phyloP scores from a whole-genome alignment of 1,284 basidiomycete species.

The Cutaneotrichosporon sp. region DNA sequence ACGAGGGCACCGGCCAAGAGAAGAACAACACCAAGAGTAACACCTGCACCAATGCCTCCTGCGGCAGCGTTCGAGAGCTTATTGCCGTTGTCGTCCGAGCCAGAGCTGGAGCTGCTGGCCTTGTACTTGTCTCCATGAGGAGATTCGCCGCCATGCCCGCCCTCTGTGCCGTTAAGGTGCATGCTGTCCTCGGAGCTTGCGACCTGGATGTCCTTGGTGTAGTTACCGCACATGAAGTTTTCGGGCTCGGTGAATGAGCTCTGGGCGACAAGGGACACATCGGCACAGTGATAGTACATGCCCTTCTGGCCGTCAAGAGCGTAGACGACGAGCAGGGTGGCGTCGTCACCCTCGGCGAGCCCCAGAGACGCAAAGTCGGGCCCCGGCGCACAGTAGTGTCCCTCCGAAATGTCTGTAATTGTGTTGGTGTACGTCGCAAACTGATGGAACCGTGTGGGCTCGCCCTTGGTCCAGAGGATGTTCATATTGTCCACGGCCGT shows the following conservation, averaged over 20 bases:
- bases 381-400: constrained; percentile 29
- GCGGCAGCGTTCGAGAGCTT: constrained; percentile 5
- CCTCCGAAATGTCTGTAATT: constrained; percentile 18
- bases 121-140: not conserved
- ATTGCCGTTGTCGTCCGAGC: too few relatives aligned
- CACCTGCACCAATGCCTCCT: constrained; percentile 15
- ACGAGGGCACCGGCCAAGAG: constrained; percentile 7
- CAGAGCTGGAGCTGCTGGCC: not conserved
- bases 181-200: not conserved
- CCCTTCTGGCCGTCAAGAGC: constrained; percentile 20
- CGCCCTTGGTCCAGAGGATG: constrained; percentile 53
- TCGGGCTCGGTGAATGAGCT: not conserved
- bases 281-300: constrained; percentile 29
- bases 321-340: constrained; percentile 29
- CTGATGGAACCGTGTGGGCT: not conserved
- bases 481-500: constrained; percentile 65
- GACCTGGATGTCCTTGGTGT: not conserved
- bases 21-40: constrained; percentile 7
- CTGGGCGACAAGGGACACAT: constrained; percentile 28
- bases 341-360: constrained; percentile 26
- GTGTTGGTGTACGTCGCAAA: constrained; percentile 25
- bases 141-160: not conserved
- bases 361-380: constrained; percentile 32
- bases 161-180: not conserved
- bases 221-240: constrained; percentile 11